Percentiles rank a stretch among this genome's conserved stretches.
Evolutionary conservation across 2,329 filamentous ascomycete species (phyloP).

Genomic region (Alternaria novae-zelandiae): DNA sequence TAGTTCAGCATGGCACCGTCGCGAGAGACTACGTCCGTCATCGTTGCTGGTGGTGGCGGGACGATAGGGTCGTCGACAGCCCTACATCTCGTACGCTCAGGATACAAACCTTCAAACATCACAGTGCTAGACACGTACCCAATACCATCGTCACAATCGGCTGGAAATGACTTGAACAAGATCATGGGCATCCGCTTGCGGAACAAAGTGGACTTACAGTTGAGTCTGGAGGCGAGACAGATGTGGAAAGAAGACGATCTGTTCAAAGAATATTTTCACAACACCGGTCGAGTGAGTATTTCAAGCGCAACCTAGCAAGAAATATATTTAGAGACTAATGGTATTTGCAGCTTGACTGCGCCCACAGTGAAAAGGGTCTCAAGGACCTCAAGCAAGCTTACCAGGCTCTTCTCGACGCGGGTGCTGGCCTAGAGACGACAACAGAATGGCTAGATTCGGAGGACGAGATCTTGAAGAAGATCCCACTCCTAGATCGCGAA

Average conservation of each 20-base stretch:
- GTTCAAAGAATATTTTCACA: conserved; percentile 56
- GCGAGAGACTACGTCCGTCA: conserved; percentile 30
- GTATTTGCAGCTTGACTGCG: conserved; percentile 35
- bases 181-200: conserved; percentile 51
- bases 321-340: conserved; percentile 3
- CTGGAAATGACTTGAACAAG: conserved; percentile 60
- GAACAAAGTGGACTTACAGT: conserved; percentile 49
- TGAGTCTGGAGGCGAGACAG: conserved; percentile 43
- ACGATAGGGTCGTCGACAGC: conserved; percentile 62
- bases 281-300: conserved; percentile 47
- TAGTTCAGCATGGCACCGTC: conserved; percentile 20
- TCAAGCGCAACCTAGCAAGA: not conserved
- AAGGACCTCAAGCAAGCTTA: conserved; percentile 44
- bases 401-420: conserved; percentile 43
- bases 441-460: conserved; percentile 54
- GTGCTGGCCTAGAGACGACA: conserved; percentile 44
- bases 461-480: conserved; percentile 52
- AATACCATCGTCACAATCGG: conserved; percentile 56
- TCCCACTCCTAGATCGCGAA: conserved; percentile 49
- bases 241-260: conserved; percentile 56
- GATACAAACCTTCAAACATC: conserved; percentile 55
- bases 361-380: conserved; percentile 49
- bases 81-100: conserved; percentile 57
- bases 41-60: conserved; percentile 59
- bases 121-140: conserved; percentile 57